These are phyloP conservation scores for Chytriomyces sp. DNA, from an alignment of 192 early-diverging fungal genomes.

Conservation along the genomic window DNA sequence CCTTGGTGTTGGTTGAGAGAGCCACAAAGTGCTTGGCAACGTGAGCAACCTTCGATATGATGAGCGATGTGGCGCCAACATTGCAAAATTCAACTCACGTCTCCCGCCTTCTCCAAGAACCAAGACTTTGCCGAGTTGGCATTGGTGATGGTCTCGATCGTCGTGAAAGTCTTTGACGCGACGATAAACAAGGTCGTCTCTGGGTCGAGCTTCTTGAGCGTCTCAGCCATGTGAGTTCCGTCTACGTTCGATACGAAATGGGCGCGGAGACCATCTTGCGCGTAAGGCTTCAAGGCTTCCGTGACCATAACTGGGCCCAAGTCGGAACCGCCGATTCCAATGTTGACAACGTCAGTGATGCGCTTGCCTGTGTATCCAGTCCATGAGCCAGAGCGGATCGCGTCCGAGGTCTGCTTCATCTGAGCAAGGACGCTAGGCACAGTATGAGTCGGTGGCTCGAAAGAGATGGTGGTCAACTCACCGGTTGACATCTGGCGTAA, in stretches of 20 bases:
- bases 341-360: constrained; percentile 96
- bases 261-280: constrained; percentile 72
- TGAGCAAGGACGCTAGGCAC: constrained; percentile 76
- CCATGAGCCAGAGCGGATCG: constrained; percentile 88
- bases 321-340: constrained; percentile 98
- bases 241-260: constrained; percentile 99
- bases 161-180: constrained; percentile 98
- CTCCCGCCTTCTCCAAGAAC: constrained; percentile 85
- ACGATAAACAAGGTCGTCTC: constrained; percentile 93
- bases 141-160: constrained; percentile 98
- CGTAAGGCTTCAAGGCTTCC: constrained; percentile 95
- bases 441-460: neutral
- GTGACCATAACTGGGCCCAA: constrained; percentile 98
- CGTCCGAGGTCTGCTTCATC: constrained; percentile 82
- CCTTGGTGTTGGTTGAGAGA: constrained; percentile 91
- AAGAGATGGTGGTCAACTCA: neutral
- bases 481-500: constrained; percentile 91
- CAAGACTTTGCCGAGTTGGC: constrained; percentile 90
- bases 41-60: constrained; percentile 51
- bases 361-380: constrained; percentile 93
- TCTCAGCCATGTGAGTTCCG: constrained; percentile 95
- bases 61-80: neutral
- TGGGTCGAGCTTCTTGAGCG: constrained; percentile 80
- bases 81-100: constrained; percentile 63
- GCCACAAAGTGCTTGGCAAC: constrained; percentile 99